Conservation (phyloP, 2,329 filamentous ascomycete species). For the Verticillium klebahnii region DNA sequence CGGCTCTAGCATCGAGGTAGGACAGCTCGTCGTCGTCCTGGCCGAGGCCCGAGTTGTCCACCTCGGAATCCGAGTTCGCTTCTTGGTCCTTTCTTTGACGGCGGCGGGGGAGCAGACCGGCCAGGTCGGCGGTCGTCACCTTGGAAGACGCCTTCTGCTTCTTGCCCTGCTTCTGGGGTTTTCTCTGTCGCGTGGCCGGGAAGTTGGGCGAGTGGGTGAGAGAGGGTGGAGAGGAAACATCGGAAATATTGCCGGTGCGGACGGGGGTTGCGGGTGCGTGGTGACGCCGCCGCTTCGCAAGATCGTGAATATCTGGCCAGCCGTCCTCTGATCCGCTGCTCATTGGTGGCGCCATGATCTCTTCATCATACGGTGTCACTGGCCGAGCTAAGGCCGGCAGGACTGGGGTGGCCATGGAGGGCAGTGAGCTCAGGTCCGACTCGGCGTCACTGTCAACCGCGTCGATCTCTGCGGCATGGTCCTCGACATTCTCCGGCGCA, state of each 20-base stretch:
- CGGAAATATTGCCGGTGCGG: conserved; percentile 39
- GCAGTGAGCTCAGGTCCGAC: conserved; percentile 30
- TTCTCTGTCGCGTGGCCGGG: conserved; percentile 21
- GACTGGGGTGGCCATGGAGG: conserved; percentile 27
- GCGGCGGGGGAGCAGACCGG: conserved; percentile 49
- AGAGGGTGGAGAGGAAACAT: conserved; percentile 60
- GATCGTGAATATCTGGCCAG: conserved; percentile 48
- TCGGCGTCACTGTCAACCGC: conserved; percentile 21
- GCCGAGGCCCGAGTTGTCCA: conserved; percentile 42
- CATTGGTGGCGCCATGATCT: conserved; percentile 49
- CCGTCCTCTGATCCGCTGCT: conserved; percentile 44
- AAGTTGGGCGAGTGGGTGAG: conserved; percentile 63
- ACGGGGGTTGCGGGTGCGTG: conserved; percentile 31
- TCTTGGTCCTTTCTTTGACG: conserved; percentile 35
- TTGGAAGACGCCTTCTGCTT: conserved; percentile 32
- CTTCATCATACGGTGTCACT: conserved; percentile 40
- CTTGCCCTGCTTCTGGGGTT: conserved; percentile 14
- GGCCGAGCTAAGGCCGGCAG: conserved; percentile 24
- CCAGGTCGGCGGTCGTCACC: conserved; percentile 50
- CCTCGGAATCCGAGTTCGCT: conserved; percentile 38
- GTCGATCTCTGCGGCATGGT: neutral
- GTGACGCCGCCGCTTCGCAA: conserved; percentile 39
- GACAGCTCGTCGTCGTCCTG: conserved; percentile 55
- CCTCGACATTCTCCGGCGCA: neutral
- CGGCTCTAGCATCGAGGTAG: conserved; percentile 31